Percentiles rank a stretch among this genome's conserved stretches.
These are phyloP conservation scores for Saxispiralis lemnorum DNA, from an alignment of 495 filamentous ascomycete species.

Conservation along the genomic window DNA sequence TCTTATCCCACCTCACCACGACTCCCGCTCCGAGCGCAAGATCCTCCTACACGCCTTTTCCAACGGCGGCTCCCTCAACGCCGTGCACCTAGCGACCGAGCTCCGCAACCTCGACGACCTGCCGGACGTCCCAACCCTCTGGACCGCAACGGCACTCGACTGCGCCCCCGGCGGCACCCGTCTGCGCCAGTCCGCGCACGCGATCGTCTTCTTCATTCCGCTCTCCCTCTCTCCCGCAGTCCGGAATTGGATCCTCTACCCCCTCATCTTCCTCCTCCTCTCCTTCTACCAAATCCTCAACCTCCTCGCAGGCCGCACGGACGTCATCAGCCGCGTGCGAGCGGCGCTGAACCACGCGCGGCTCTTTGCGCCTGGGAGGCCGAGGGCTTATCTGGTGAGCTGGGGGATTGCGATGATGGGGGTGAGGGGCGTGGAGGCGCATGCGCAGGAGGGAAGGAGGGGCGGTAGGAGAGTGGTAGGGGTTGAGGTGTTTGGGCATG, in stretches of 20 bases:
- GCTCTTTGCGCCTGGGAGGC: constrained; percentile 4
- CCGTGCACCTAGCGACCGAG: constrained; percentile 6
- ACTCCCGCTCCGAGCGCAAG: neutral
- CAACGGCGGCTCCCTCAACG: constrained; percentile 15
- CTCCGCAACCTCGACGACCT: neutral
- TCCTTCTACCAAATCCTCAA: neutral
- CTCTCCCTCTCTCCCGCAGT: neutral
- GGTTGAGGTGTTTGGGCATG: constrained; percentile 13
- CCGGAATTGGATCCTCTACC: neutral
- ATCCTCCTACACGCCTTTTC: constrained; percentile 16
- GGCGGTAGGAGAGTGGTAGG: constrained; percentile 10
- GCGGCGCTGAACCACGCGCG: constrained; percentile 9
- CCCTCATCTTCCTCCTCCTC: neutral
- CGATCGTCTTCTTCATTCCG: neutral
- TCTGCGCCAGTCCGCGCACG: neutral
- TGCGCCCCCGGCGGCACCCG: constrained; percentile 7
- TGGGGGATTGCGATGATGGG: constrained; percentile 16
- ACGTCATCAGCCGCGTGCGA: neutral
- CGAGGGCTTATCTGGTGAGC: constrained; percentile 19
- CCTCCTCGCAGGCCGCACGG: neutral
- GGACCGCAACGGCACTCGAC: constrained; percentile 15
- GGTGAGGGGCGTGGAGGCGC: constrained; percentile 17
- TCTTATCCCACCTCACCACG: constrained; percentile 1
- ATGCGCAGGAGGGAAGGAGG: constrained; percentile 15
- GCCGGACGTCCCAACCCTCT: constrained; percentile 2